Conservation (phyloP, 2,329 filamentous ascomycete genomes). For the Colletotrichum sp. region DNA sequence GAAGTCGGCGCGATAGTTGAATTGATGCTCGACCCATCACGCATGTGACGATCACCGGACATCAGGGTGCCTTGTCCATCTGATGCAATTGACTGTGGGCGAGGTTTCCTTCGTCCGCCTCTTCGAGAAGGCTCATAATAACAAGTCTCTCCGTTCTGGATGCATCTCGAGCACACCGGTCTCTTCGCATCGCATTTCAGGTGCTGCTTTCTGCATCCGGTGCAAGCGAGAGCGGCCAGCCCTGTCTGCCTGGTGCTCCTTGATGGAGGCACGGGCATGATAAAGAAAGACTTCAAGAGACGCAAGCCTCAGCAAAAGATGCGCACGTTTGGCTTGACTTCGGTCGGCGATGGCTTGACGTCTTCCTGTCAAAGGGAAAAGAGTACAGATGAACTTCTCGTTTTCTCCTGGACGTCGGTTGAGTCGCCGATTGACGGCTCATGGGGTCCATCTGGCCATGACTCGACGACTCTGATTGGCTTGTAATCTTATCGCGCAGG, state of each 20-base stretch:
- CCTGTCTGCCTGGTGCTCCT: not conserved
- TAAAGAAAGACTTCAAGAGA: not conserved
- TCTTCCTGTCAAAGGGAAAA: not conserved
- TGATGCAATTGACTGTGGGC: not conserved
- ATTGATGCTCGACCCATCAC: not conserved
- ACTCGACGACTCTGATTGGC: not conserved
- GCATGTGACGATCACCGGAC: not conserved
- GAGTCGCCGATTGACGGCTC: not conserved
- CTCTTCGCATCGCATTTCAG: not conserved
- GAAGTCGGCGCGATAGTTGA: not conserved
- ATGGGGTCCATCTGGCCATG: not conserved
- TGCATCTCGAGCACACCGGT: not conserved
- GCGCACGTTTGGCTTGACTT: not conserved
- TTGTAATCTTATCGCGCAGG: not conserved
- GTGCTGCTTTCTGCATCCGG: not conserved
- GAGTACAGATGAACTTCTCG: not conserved
- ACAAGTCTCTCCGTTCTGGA: not conserved
- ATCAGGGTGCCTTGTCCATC: not conserved
- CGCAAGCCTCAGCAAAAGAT: not conserved
- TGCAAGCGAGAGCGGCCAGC: not conserved
- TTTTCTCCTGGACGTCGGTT: not conserved
- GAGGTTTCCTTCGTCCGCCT: not conserved
- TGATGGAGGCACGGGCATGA: not conserved
- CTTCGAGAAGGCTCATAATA: not conserved
- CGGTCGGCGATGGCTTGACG: not conserved